phyloP scores from a whole-genome alignment of 176 grass and related monocot genomes.

The Dactylis glomerata region DNA sequence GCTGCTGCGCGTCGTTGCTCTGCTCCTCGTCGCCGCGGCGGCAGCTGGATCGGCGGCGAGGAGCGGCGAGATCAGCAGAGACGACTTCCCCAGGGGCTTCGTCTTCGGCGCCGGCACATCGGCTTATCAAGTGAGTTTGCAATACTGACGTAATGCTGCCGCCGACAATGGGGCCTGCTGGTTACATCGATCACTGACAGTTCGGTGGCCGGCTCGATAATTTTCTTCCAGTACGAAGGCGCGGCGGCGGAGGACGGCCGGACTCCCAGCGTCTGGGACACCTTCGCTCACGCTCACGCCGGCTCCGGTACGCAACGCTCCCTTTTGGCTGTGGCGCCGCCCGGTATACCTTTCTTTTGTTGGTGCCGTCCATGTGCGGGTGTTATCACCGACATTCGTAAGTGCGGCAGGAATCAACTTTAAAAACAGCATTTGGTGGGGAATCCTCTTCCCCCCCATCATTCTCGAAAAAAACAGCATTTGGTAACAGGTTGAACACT shows the following conservation, averaged over 20 bases:
- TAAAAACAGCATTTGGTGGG: too few relatives aligned
- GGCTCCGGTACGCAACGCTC: not conserved
- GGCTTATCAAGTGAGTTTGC: slow-evolving; percentile 1
- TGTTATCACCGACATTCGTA: not conserved
- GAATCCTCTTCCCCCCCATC: too few relatives aligned
- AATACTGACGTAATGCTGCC: too few relatives aligned
- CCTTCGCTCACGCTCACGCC: not conserved
- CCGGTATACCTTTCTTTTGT: not conserved
- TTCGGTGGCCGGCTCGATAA: not conserved
- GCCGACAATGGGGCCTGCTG: not conserved
- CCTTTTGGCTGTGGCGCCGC: not conserved
- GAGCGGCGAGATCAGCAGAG: slow-evolving; percentile 5
- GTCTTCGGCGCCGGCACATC: not conserved
- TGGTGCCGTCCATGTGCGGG: not conserved
- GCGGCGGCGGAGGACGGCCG: slow-evolving; percentile 6
- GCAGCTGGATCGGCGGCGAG: not conserved
- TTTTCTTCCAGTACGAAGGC: not conserved
- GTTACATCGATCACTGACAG: not conserved
- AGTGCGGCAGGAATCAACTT: not conserved
- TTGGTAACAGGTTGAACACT: too few relatives aligned
- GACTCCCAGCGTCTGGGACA: slow-evolving; percentile 2
- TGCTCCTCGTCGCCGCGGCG: not conserved
- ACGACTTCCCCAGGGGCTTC: slow-evolving; percentile 2
- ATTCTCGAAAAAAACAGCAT: too few relatives aligned
- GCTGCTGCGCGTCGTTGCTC: not conserved